Percentiles rank a stretch among this genome's conserved stretches.
Conservation (phyloP, 306 rosid genomes). For the Argentina anserina region DNA sequence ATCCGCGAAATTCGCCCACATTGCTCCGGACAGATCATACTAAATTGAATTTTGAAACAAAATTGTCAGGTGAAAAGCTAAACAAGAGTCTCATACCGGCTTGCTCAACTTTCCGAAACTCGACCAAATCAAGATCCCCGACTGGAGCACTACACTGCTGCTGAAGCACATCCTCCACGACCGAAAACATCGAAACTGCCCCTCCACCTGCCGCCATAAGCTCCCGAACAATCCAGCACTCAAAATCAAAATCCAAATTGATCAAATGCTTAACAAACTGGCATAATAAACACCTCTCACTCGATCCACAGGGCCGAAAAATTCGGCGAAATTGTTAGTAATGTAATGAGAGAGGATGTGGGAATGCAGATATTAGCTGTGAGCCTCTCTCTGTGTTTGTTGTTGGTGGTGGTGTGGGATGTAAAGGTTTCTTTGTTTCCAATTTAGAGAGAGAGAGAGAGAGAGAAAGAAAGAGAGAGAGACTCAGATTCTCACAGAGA, state of each 20-base stretch:
- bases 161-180: slow-evolving; percentile 87
- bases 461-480: slow-evolving; percentile 1
- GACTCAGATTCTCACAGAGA: background rate
- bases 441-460: slow-evolving; percentile 28
- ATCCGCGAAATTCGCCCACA: background rate
- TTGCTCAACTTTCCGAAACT: slow-evolving; percentile 78
- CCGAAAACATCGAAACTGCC: slow-evolving; percentile 61
- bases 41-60: too few relatives aligned
- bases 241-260: background rate
- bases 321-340: too few relatives aligned
- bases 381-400: background rate
- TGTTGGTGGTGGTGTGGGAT: slow-evolving; percentile 24
- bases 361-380: background rate
- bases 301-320: slow-evolving; percentile 6
- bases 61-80: too few relatives aligned
- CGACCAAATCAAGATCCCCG: slow-evolving; percentile 79
- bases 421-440: slow-evolving; percentile 49
- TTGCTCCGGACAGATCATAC: too few relatives aligned
- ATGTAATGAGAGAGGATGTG: background rate
- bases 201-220: slow-evolving; percentile 33
- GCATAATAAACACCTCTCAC: background rate
- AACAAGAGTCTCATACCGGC: too few relatives aligned
- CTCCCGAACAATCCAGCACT: slow-evolving; percentile 1
- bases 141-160: slow-evolving; percentile 58
- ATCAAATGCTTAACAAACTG: background rate